Conservation (phyloP, 1,284 basidiomycete species). For the Austroboletus niveus region DNA sequence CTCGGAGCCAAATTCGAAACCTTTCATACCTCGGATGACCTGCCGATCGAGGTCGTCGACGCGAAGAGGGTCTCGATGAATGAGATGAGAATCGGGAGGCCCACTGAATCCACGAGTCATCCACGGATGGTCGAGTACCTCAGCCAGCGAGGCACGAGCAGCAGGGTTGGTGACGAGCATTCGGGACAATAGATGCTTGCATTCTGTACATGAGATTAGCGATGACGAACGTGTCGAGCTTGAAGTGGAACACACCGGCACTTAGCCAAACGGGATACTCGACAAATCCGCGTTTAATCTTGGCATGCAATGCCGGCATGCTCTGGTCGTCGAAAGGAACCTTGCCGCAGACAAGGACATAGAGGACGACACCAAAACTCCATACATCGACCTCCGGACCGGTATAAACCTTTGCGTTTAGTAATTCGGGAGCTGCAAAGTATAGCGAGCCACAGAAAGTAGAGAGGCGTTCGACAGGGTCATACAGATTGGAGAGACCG, state of each 20-base stretch:
- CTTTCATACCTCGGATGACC: conserved; percentile 90
- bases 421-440: conserved; percentile 95
- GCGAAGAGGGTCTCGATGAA: conserved; percentile 86
- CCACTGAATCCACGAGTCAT: conserved; percentile 88
- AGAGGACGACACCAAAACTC: conserved; percentile 98
- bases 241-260: conserved; percentile 55
- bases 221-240: conserved; percentile 4
- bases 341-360: conserved; percentile 96
- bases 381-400: conserved; percentile 99
- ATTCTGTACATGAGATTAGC: conserved; percentile 56
- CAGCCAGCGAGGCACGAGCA: conserved; percentile 78
- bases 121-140: conserved; percentile 94
- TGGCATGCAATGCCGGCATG: conserved; percentile 96
- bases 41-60: conserved; percentile 83
- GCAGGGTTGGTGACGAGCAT: conserved; percentile 97
- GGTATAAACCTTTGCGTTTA: conserved; percentile 95
- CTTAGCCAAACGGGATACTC: conserved; percentile 98
- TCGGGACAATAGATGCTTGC: conserved; percentile 88
- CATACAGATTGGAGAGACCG: conserved; percentile 95
- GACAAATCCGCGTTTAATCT: conserved; percentile 96
- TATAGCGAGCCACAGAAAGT: conserved; percentile 98
- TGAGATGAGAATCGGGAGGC: conserved; percentile 81
- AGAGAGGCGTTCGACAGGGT: conserved; percentile 79
- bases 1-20: conserved; percentile 93
- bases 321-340: conserved; percentile 99